These are phyloP conservation scores for Penicillium verhagenii DNA, from an alignment of 495 filamentous ascomycete genomes.

Conservation along the genomic window DNA sequence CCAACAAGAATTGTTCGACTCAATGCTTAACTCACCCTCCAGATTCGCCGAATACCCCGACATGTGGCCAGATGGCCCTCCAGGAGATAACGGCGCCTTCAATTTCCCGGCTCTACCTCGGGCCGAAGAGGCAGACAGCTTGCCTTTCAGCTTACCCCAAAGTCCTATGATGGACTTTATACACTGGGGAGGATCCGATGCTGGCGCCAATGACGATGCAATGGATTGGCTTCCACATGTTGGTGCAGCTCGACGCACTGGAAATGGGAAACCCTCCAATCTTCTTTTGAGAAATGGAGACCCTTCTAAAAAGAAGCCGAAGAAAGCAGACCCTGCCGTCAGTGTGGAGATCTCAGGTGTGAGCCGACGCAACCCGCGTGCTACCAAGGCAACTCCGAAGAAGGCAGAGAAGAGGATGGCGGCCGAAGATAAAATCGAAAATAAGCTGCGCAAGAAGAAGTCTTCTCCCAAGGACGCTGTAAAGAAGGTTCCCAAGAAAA, in stretches of 20 bases:
- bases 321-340: too few species aligned
- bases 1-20: neutral
- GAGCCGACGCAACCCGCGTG: too few species aligned
- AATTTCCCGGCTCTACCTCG: constrained; percentile 2
- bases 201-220: too few species aligned
- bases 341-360: too few species aligned
- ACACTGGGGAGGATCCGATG: too few species aligned
- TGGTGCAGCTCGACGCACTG: neutral
- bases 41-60: neutral
- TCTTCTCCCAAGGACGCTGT: neutral
- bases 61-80: constrained; percentile 3
- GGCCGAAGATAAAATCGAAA: neutral
- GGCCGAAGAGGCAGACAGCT: neutral
- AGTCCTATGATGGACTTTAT: neutral
- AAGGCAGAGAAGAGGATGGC: neutral
- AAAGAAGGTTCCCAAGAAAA: neutral
- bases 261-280: neutral
- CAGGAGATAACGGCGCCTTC: neutral
- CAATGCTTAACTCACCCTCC: neutral
- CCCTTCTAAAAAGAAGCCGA: too few species aligned
- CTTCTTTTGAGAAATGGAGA: neutral
- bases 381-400: neutral
- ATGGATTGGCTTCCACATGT: neutral
- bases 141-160: neutral
- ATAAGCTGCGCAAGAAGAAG: neutral